Evolutionary conservation across 768 basidiomycete species (phyloP), one percentile per base, ranked within the genome.

Genomic region (Melanogaster broomeanus): DNA sequence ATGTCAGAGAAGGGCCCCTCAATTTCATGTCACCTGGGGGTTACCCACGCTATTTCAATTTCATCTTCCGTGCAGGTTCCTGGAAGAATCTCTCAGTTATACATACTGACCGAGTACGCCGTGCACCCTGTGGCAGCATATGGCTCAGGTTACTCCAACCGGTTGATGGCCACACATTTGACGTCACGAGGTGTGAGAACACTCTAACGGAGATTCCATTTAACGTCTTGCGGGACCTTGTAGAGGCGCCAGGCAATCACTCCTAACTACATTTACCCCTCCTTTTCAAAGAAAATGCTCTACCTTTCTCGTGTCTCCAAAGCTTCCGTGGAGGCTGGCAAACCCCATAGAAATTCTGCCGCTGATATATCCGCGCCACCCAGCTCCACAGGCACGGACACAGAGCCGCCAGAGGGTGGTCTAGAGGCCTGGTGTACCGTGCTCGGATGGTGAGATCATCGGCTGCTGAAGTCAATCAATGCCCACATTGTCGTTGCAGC

Each of bases 361-460:
- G 31, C 42, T n/a, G 25, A 38, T 22, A 11, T 42, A 10, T 53
- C 39, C 22, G 9, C 35, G 16, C 33, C 35, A 25, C 19, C 24
- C 21, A 11, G 25, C 25, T 12, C 30, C 35, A 12, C 13, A 22
- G 13, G 16, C 30, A 5, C 34, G 7, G 37, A 40, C 3, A 4
- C 25, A 15, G 42, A 30, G 13, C 15, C 35, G 25, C 38, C 22
- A 9, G 51, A 49, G 4, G 53, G 56, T 3, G 60, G 67, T 25
- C 13, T 52, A 15, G 61, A 25, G 8, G 65, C 59, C 7, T 63
- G 61, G 63, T 67, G 63, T 37, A 58, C 66, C 2, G 65, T 61
- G 6, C 42, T 58, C 1, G 65, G 66, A 55, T 53, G 47, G 63
- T 68, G 55, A 57, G 61, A 40, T 50, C 15, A 1, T 15, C 10